Evolutionary conservation across 306 rosid genomes (phyloP).

Genomic region (Cyamopsis tetragonoloba): DNA sequence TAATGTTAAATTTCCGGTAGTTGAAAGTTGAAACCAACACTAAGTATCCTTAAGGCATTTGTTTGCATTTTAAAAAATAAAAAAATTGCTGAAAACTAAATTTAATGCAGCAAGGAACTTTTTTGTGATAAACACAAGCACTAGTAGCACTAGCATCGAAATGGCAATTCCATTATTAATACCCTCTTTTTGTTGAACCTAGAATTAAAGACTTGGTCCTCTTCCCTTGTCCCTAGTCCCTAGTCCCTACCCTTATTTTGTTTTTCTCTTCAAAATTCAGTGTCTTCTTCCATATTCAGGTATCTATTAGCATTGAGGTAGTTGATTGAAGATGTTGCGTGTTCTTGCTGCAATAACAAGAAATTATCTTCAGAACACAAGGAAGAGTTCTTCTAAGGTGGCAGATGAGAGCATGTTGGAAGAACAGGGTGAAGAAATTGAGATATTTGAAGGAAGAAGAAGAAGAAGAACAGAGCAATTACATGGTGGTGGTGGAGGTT

Average conservation of each 20-base stretch:
- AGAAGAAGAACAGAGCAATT: too few species aligned
- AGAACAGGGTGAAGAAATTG: slow-evolving; percentile 36
- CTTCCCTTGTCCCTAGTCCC: too few species aligned
- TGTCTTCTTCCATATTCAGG: neutral
- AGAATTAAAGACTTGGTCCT: slow-evolving; percentile 12
- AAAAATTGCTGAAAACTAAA: slow-evolving; percentile 37
- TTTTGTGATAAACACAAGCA: slow-evolving; percentile 71
- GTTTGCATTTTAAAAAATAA: too few species aligned
- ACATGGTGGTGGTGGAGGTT: too few species aligned
- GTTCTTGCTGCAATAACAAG: slow-evolving; percentile 40
- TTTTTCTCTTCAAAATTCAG: slow-evolving; percentile 12
- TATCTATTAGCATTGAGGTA: too few species aligned
- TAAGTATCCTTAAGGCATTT: too few species aligned
- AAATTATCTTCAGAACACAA: slow-evolving; percentile 47
- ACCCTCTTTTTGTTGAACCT: too few species aligned
- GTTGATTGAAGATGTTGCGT: slow-evolving; percentile 37
- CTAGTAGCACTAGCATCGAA: slow-evolving; percentile 45
- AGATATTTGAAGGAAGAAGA: slow-evolving; percentile 24
- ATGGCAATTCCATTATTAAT: slow-evolving; percentile 48
- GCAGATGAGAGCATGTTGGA: slow-evolving; percentile 86
- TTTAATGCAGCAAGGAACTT: slow-evolving; percentile 40
- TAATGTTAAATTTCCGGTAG: too few species aligned
- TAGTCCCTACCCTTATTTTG: slow-evolving; percentile 31
- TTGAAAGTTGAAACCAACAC: too few species aligned
- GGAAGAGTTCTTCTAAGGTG: slow-evolving; percentile 69